Base-by-base conservation (phyloP, 1,284 basidiomycete species). In the Pseudozyma thailandica region DNA sequence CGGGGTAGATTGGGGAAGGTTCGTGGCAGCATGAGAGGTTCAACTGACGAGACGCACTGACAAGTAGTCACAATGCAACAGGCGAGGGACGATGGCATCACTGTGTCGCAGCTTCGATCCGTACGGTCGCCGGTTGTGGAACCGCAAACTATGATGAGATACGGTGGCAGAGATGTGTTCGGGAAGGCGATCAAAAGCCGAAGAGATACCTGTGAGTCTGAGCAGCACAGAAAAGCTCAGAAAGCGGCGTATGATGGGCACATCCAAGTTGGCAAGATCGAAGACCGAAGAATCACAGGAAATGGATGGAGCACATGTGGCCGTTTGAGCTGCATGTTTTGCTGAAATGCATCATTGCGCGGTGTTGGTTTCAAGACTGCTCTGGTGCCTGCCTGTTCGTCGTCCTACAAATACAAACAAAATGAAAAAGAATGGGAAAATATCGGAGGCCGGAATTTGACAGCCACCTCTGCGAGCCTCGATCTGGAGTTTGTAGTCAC, bases 401-500 rank as follows among this genome's bases (percentile, higher is more conserved):
- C 5, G 23, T 5, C 25, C 4, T 5, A 45, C 10, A 16, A 26
- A 28, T 9, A 15, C 30, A 15, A 7, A 31, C 30, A 31, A 31
- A 31, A 31, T 31, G 7, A 7, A 8, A 8, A 31, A 31, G 15
- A 31, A 8, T 31, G 30, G 30, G 7, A 31, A 41, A 38, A 37
- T 37, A 37, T 43, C 28, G 38, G 45, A 43, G 45, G 39, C 50
- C 44, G 57, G 35, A 28, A 54, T 27, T 49, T 55, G 52, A 54
- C 58, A 61, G 42, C 20, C 13, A 28, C 3, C 23, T 39, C 45
- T 65, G 62, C 62, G 62, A 51, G 56, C 28, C 51, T 65, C 62
- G 62, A 65, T 65, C 62, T 50, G 44, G 25, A 35, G 38, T 54
- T 51, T 59, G 51, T 59, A 59, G 50, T 59, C 27, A 12, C 62